These are phyloP conservation scores for Ustilago xerochloae DNA, from an alignment of 1,284 basidiomycete species.

Conservation along the genomic window DNA sequence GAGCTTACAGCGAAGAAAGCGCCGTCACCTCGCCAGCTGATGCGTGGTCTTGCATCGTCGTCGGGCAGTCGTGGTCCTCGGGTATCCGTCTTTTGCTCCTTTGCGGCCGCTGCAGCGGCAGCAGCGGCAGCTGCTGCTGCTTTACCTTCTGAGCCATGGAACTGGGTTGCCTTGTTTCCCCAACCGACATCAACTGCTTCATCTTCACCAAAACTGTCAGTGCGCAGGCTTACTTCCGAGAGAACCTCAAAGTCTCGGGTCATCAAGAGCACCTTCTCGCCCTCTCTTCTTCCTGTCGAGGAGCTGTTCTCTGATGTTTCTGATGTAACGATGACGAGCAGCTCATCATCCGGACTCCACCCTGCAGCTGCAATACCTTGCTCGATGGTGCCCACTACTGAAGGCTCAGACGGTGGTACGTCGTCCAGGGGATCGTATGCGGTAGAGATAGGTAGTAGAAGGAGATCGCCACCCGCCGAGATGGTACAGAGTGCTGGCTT, in stretches of 20 bases:
- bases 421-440: conserved; percentile 11
- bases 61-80: conserved; percentile 71
- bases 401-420: conserved; percentile 24
- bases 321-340: conserved; percentile 75
- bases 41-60: conserved; percentile 79
- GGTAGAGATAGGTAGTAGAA: conserved; percentile 43
- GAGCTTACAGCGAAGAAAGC: conserved; percentile 87
- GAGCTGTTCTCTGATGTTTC: conserved; percentile 30
- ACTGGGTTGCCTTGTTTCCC: conserved; percentile 97
- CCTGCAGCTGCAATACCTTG: conserved; percentile 82
- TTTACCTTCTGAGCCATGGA: conserved; percentile 95
- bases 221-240: conserved; percentile 79
- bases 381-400: conserved; percentile 79
- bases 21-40: conserved; percentile 94
- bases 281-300: conserved; percentile 21
- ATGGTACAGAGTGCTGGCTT: conserved; percentile 58
- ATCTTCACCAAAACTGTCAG: conserved; percentile 86
- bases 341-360: conserved; percentile 91
- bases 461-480: conserved; percentile 62
- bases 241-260: conserved; percentile 88
- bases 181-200: conserved; percentile 94
- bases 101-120: conserved; percentile 70
- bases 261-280: conserved; percentile 84
- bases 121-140: conserved; percentile 75
- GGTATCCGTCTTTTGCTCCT: conserved; percentile 40